Conservation (phyloP, 768 basidiomycete species). For the Mycena filopes region DNA sequence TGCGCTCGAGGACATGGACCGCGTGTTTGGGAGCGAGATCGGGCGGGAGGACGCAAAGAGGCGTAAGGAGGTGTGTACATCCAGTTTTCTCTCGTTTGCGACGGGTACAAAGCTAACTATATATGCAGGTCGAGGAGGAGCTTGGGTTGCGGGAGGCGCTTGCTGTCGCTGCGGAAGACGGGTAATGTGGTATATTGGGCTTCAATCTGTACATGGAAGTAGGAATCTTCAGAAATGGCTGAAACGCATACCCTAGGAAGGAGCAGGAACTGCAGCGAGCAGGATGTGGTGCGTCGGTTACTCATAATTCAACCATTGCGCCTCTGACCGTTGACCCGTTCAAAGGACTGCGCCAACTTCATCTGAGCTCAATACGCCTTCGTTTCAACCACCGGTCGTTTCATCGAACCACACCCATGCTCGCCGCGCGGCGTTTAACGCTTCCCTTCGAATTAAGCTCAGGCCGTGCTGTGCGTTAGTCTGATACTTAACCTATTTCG, state of each 20-base stretch:
- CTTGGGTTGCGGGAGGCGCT: conserved; percentile 62
- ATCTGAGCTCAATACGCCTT: too few species aligned
- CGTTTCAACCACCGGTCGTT: too few species aligned
- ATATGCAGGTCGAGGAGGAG: conserved; percentile 65
- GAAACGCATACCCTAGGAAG: too few species aligned
- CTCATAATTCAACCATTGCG: too few species aligned
- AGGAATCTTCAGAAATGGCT: too few species aligned
- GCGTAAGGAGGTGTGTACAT: conserved; percentile 69
- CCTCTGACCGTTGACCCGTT: too few species aligned
- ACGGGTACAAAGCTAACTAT: background rate
- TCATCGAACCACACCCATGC: background rate
- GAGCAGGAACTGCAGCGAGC: too few species aligned
- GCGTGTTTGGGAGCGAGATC: conserved; percentile 68
- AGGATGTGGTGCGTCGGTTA: too few species aligned
- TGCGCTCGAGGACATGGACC: conserved; percentile 81
- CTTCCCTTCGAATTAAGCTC: background rate
- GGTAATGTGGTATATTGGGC: background rate
- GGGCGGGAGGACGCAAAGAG: conserved; percentile 63
- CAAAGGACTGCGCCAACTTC: too few species aligned
- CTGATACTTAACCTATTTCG: background rate
- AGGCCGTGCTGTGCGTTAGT: background rate
- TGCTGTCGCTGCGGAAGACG: conserved; percentile 42
- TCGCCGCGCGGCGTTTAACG: background rate
- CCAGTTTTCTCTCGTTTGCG: too few species aligned
- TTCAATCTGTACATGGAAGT: background rate